Conservation (phyloP, 805 yeast species). For the Pichia nakasei region DNA sequence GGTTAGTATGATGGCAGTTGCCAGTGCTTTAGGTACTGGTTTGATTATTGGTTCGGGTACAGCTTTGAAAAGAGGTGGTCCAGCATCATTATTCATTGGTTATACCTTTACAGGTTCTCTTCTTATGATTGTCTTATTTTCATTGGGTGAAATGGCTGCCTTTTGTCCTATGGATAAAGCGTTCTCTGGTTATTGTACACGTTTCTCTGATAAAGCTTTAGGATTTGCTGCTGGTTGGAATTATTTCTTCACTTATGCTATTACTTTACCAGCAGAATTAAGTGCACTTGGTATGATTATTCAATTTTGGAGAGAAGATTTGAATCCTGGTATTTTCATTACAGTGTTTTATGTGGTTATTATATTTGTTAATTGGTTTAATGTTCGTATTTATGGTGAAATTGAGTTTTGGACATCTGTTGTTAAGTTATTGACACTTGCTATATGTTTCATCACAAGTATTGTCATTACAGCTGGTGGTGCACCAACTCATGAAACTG, state of each 20-base stretch:
- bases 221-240: constrained; percentile 43
- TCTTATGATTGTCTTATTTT: constrained; percentile 32
- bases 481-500: constrained; percentile 35
- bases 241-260: constrained; percentile 37
- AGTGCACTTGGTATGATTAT: constrained; percentile 38
- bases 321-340: constrained; percentile 10
- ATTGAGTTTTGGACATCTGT: constrained; percentile 38
- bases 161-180: constrained; percentile 41
- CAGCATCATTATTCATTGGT: constrained; percentile 32
- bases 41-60: constrained; percentile 36
- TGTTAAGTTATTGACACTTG: constrained; percentile 33
- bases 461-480: constrained; percentile 40
- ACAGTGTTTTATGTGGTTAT: constrained; percentile 29
- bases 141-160: constrained; percentile 39
- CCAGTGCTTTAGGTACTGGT: constrained; percentile 43
- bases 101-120: constrained; percentile 36
- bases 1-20: constrained; percentile 40
- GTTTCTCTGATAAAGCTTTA: constrained; percentile 37
- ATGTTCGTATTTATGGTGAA: constrained; percentile 40
- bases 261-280: constrained; percentile 39
- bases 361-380: constrained; percentile 36
- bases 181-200: constrained; percentile 36
- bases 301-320: constrained; percentile 41
- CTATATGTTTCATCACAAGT: constrained; percentile 26
- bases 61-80: constrained; percentile 33